Evolutionary conservation across 768 basidiomycete genomes (phyloP), one percentile per base, ranked within the genome.

Genomic region (Tylopilus vinaceipallidus): DNA sequence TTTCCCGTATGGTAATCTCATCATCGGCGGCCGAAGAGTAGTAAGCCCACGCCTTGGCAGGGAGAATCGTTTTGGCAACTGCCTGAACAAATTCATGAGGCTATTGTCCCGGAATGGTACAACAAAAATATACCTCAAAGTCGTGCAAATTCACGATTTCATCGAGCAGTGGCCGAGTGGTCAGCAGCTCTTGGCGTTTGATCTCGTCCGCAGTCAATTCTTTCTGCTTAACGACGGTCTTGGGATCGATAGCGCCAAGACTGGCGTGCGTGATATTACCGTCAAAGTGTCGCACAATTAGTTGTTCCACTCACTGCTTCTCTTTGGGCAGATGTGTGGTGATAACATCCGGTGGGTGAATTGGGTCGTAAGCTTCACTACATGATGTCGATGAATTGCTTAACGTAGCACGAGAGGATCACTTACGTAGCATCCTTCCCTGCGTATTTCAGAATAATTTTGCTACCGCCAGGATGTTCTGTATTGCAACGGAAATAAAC

Each of bases 11-110:
- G 29, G 91, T 93, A 35, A 93, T 89, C 68, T 95, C 91, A 57
- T 95, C 93, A 64, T 98, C 93, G 11, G 93, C 84, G 11, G 91
- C 93, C 10, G 91, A 93, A 0, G 87, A 91, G 63, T 95, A 93
- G 65, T 93, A 93, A 1, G 92, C 92, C 93, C 93, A 95, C 0
- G 90, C 89, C 63, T 90, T 90, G 33, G 86, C 81, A 3, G 83
- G 71, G 73, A 98, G 84, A 7, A 89, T 82, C 52, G 75, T 73
- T 67, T 79, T 88, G 9, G 92, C 92, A 42, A 97, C 83, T 11
- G 85, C 80, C 87, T 91, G 22, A 20, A 43, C 12, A 42, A 53
- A 24, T 45, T 43, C 37, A 56, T 52, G 16, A 34, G 39, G 30
- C 5, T 10, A 19, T 16, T 20, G 2, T n/a, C 6, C 6, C 11